Conservation (phyloP, 1,139 yeast species). For the Taiozyma sp. region DNA sequence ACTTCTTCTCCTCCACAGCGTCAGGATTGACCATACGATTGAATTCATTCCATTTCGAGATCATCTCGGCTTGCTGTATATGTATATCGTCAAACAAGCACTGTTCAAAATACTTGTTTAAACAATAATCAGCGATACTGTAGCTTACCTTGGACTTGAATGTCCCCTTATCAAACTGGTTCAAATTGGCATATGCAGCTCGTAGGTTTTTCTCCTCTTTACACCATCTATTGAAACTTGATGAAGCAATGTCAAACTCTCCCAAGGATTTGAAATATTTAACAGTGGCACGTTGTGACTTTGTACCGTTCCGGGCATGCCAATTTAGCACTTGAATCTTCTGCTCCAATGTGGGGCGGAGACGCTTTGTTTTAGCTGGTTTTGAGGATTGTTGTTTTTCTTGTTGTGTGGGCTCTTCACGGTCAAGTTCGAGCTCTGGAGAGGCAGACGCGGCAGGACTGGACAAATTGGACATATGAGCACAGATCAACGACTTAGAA, state of each 20-base stretch:
- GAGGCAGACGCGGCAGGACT: no score
- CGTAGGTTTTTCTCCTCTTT: slow-evolving; percentile 25
- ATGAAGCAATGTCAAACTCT: slow-evolving; percentile 29
- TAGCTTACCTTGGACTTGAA: slow-evolving; percentile 6
- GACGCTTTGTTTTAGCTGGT: neutral
- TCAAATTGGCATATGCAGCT: slow-evolving; percentile 1
- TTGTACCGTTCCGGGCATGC: slow-evolving; percentile 24
- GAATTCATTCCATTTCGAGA: slow-evolving; percentile 26
- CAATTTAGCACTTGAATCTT: slow-evolving; percentile 30
- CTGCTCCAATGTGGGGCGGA: slow-evolving; percentile 28
- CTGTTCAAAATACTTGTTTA: slow-evolving; percentile 30
- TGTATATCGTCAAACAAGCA: slow-evolving; percentile 22
- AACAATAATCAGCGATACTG: slow-evolving; percentile 24
- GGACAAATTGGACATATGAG: no score
- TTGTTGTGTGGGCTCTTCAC: no score
- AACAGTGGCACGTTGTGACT: slow-evolving; percentile 29
- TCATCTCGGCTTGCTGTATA: slow-evolving; percentile 24
- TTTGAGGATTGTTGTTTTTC: neutral
- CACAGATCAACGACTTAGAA: no score
- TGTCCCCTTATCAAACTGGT: slow-evolving; percentile 2
- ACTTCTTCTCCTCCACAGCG: slow-evolving; percentile 14
- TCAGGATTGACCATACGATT: slow-evolving; percentile 4
- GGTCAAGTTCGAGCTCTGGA: neutral
- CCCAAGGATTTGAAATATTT: slow-evolving; percentile 24
- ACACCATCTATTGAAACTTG: slow-evolving; percentile 33